Evolutionary conservation across 2,329 filamentous ascomycete species (phyloP), one percentile per base, ranked within the genome.

Genomic region (Immersiporthe knoxdaviesiana): DNA sequence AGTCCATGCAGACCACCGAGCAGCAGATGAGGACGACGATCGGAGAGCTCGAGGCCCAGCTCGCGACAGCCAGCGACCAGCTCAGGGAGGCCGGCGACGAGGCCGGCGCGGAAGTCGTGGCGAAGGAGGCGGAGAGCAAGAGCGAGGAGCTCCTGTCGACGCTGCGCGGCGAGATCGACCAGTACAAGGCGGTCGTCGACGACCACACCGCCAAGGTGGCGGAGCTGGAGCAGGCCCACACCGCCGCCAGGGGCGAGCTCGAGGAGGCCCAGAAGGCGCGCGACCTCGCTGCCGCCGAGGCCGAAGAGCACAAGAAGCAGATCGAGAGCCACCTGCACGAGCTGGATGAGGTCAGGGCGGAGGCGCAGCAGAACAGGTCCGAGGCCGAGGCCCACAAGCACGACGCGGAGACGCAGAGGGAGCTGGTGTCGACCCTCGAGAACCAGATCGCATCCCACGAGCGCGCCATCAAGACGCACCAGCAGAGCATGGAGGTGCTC

Each of bases 101-200:
- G 27, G 5, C 59, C 12, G 78, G 68, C 63, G 72, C 72, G 44
- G 67, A 73, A 16, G 65, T 67, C 24, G 78, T 87, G 32, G 81
- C 85, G 39, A 80, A 79, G 67, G 85, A 88, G 70, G 81, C 79
- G 2, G 80, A 85, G 47, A 78, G 79, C 54, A 85, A 86, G 76
- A 88, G 92, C 71, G 82, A 90, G 69, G 83, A 86, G 47, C 81
- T 90, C 62, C 81, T 92, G 44, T 81, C 84, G 47, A 84, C 83
- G 59, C 80, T 97, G 56, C 91, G 92, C 72, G 85, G 81, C 70
- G 91, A 97, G 77, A 90, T 97, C 66, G 89, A 94, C 65, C 90
- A 93, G 76, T 94, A 97, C 81, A 94, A 92, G 80, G 82, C 85
- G 3, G 87, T 92, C 50, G 90, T 97, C 74, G 85, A 87, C 72